Percentiles rank a stretch among this genome's conserved stretches.
Conservation (phyloP, 2,329 filamentous ascomycete genomes). For the Hypoxylon sp. region DNA sequence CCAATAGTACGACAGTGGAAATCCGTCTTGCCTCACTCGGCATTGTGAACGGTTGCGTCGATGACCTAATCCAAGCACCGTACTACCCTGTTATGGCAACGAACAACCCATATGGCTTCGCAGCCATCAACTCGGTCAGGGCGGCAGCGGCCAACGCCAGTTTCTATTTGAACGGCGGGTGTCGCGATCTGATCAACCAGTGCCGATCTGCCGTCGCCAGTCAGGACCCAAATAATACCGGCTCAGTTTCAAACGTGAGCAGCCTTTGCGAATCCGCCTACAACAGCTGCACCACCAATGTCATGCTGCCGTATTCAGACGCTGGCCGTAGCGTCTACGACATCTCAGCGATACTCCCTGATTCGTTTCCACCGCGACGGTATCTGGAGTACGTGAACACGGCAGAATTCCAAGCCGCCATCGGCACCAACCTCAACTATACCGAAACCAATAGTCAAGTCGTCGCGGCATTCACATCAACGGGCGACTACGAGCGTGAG, state of each 20-base stretch:
- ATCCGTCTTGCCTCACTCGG: constrained; percentile 74
- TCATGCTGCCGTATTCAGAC: constrained; percentile 63
- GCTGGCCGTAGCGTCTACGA: constrained; percentile 45
- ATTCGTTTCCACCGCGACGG: constrained; percentile 65
- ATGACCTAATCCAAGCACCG: constrained; percentile 71
- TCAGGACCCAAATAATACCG: constrained; percentile 66
- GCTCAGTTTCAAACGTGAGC: constrained; percentile 68
- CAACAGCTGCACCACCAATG: constrained; percentile 65
- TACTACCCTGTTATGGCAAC: constrained; percentile 69
- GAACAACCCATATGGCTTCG: constrained; percentile 75
- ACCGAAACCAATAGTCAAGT: constrained; percentile 60
- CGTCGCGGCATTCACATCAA: constrained; percentile 57
- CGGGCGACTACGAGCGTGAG: constrained; percentile 47
- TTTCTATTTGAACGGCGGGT: constrained; percentile 47
- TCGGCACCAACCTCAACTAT: constrained; percentile 71
- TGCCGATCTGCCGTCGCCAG: constrained; percentile 58
- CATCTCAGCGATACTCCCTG: constrained; percentile 55
- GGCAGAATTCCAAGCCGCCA: constrained; percentile 64
- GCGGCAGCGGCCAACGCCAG: constrained; percentile 60
- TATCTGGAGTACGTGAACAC: constrained; percentile 68
- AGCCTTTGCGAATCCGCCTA: constrained; percentile 69
- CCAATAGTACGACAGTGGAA: constrained; percentile 58
- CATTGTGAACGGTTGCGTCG: constrained; percentile 79
- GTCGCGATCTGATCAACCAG: constrained; percentile 52
- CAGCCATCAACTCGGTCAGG: constrained; percentile 64